phyloP scores from a whole-genome alignment of 2,329 filamentous ascomycete species.

The Atkinsonella hypoxylon region DNA sequence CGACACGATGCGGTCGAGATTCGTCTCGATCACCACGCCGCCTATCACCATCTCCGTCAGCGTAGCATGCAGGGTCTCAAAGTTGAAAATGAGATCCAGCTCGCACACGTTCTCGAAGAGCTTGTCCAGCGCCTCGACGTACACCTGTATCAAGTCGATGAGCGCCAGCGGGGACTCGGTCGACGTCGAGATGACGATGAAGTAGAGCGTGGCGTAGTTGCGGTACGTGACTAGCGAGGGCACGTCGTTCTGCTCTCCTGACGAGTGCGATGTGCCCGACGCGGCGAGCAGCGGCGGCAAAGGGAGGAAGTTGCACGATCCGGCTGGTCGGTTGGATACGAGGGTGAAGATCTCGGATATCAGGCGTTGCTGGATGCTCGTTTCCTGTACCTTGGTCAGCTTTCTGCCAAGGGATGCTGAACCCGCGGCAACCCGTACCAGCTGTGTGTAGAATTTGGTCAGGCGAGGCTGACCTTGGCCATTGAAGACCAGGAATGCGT shows the following conservation, averaged over 20 bases:
- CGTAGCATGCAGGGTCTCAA: conserved; percentile 87
- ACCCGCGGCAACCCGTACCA: conserved; percentile 40
- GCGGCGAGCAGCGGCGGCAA: conserved; percentile 53
- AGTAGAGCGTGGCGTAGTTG: conserved; percentile 95
- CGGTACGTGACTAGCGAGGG: conserved; percentile 95
- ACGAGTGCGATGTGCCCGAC: conserved; percentile 51
- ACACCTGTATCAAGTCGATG: conserved; percentile 95
- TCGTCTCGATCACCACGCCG: conserved; percentile 88
- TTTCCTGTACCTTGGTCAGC: conserved; percentile 55
- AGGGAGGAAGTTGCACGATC: conserved; percentile 94
- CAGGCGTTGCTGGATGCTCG: conserved; percentile 88
- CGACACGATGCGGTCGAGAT: conserved; percentile 74
- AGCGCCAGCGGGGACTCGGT: conserved; percentile 92
- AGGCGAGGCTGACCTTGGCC: conserved; percentile 92
- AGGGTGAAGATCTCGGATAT: conserved; percentile 96
- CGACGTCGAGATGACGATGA: conserved; percentile 93
- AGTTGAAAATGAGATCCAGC: conserved; percentile 96
- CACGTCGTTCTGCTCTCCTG: conserved; percentile 69
- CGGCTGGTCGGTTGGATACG: conserved; percentile 80
- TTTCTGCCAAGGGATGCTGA: background rate
- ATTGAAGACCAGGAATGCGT: conserved; percentile 97
- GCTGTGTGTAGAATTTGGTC: conserved; percentile 97
- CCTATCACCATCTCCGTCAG: conserved; percentile 92
- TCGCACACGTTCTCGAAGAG: conserved; percentile 99
- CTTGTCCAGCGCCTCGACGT: conserved; percentile 87